Evolutionary conservation across 768 basidiomycete species (phyloP).

Genomic region (Mycena venus): DNA sequence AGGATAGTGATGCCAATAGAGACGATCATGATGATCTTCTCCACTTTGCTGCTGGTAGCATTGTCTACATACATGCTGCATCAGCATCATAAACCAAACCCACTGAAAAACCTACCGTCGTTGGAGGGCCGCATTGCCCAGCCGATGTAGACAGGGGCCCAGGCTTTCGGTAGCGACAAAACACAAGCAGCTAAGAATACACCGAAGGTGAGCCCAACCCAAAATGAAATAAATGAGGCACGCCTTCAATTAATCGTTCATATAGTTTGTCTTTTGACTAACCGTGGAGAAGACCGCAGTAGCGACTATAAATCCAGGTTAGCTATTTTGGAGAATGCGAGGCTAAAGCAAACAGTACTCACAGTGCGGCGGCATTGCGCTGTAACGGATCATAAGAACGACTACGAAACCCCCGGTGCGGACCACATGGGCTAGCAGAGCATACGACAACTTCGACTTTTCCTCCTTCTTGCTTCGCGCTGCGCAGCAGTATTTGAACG

Average conservation of each 20-base stretch:
- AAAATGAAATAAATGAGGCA: too few relatives aligned
- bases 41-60: neutral
- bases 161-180: constrained; percentile 89
- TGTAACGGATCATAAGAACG: constrained; percentile 79
- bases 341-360: too few relatives aligned
- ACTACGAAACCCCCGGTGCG: constrained; percentile 93
- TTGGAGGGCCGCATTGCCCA: constrained; percentile 75
- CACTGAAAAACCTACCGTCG: too few relatives aligned
- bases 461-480: constrained; percentile 82
- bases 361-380: constrained; percentile 91
- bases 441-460: constrained; percentile 67
- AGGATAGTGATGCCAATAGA: constrained; percentile 4
- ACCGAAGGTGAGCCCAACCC: constrained; percentile 85
- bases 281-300: constrained; percentile 91
- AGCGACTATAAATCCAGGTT: constrained; percentile 77
- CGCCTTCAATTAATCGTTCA: too few relatives aligned
- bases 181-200: constrained; percentile 83
- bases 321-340: too few relatives aligned
- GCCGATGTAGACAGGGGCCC: constrained; percentile 91
- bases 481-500: constrained; percentile 68
- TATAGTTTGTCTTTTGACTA: too few relatives aligned
- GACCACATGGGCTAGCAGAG: constrained; percentile 74
- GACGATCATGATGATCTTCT: neutral
- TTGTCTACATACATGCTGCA: neutral
- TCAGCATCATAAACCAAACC: constrained; percentile 33